Evolutionary conservation across 768 basidiomycete genomes (phyloP), one percentile per base, ranked within the genome.

Genomic region (Boletus subparvulus): DNA sequence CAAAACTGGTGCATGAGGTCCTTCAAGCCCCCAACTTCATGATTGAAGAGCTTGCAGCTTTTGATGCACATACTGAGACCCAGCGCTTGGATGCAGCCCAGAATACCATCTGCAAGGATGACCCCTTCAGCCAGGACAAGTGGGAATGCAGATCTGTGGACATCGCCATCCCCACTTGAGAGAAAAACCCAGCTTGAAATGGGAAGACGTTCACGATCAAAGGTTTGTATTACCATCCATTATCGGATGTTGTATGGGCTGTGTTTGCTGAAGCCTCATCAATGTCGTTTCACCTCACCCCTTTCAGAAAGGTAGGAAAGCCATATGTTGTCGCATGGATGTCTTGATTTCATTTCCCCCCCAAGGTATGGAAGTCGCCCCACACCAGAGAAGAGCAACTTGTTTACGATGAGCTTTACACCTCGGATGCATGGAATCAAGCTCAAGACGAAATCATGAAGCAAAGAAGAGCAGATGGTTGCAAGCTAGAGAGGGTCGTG

Each of bases 141-240:
- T 62, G 59, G 57, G 39, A 33, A 4, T 12, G 16, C 14, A 19
- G 2, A 1, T 2, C 21, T 1, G 33, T 61, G 3, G 14, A 59
- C 14, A 47, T 61, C 1, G 3, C 37, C 9, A 39, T 61, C 6
- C 52, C 48, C 0, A 54, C 48, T 1, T 41, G 49, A 26, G 44
- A 54, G n/a, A 54, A 50, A n/a, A 46, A 33, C 28, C 17, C 3
- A 3, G 16, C 12, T 13, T 57, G 57, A 0, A 61, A 61, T 4
- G 56, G 68, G 1, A 19, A 60, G 12, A 35, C 30, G 0, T 72
- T 74, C 48, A n/a, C 49, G 1, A 50, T 75, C 2, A 61, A 69
- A 2, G 74, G 70, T 0, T 58, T 76, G 3, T 52, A 56, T 11
- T 62, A 69, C 53, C 54, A 62, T 0, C 67, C 59, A 1, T 45